Evolutionary conservation across 257 asterid species (phyloP), one percentile per base, ranked within the genome.

Genomic region (Anisodus tanguticus): DNA sequence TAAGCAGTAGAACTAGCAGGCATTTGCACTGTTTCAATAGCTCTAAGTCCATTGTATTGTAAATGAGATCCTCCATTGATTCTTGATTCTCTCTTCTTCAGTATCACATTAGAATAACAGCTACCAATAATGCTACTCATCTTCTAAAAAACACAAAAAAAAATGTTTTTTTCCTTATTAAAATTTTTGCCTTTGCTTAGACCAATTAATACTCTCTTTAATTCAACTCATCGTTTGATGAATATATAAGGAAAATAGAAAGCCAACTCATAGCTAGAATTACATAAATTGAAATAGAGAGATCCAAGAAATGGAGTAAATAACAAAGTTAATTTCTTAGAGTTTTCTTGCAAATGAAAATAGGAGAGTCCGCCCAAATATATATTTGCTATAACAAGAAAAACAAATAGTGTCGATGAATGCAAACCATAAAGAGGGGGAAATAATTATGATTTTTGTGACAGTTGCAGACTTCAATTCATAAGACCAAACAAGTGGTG

Each of bases 71-170:
- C 85, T 49, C 92, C 93, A 86, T 84, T 85, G 82, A 85, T 83
- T 69, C 85, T 43, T 49, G 90, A 85, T 60, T 92, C 92, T 83
- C 53, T 82, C 41, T 67, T 80, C 85, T 84, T 86, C 85, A 89
- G 58, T 85, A 89, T 85, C 84, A 90, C 86, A 43, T 69, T 90
- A 58, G 91, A 85, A 71, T 90, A 88, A 85, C 90, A 88, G 0
- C 90, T 79, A 85, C 85, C 87, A 85, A 87, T 81, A 87, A 87
- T 69, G 82, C 85, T 80, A 62, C 92, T 93, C 97, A 92, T 91
- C 35, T 85, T 83, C 58, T 53, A 31, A 79, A n/a, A 53, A 53
- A 22, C 19, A 79, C 57, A 72, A 15, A 7, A 15, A 39, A 37
- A 41, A 11, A 37, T 39, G 3, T 16, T 15, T 4, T 37, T 39